These are phyloP conservation scores for Fusarium sp. DNA, from an alignment of 2,329 filamentous ascomycete species.

Conservation along the genomic window DNA sequence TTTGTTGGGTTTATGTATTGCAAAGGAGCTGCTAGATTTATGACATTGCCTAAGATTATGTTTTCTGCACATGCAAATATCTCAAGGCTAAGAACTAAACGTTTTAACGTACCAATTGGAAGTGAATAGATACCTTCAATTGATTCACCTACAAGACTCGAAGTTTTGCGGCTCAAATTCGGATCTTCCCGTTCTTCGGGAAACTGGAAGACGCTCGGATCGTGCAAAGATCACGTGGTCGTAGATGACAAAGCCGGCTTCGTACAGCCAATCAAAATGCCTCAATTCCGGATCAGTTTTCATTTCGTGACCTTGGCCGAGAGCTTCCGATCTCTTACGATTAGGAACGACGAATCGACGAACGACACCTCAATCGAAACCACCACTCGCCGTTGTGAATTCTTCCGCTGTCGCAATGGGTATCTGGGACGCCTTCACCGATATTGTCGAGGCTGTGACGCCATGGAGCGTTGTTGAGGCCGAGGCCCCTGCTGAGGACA, in stretches of 20 bases:
- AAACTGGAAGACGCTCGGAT: slow-evolving; percentile 29
- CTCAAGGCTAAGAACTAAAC: background rate
- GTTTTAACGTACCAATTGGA: background rate
- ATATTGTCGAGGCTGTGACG: slow-evolving; percentile 73
- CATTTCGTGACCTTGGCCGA: slow-evolving; percentile 56
- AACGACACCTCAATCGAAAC: slow-evolving; percentile 53
- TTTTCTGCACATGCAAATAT: background rate
- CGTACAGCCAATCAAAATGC: slow-evolving; percentile 60
- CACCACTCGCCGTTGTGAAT: slow-evolving; percentile 59
- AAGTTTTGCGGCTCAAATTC: slow-evolving; percentile 25
- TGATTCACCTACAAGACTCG: background rate
- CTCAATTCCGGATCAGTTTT: slow-evolving; percentile 65
- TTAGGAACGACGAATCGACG: slow-evolving; percentile 52
- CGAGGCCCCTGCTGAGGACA: slow-evolving; percentile 75
- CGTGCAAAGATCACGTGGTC: slow-evolving; percentile 6
- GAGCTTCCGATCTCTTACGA: slow-evolving; percentile 58
- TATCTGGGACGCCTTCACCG: slow-evolving; percentile 74
- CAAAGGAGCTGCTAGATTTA: slow-evolving; percentile 29
- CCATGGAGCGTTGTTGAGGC: slow-evolving; percentile 75
- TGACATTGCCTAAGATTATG: slow-evolving; percentile 6
- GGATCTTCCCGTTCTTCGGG: slow-evolving; percentile 16
- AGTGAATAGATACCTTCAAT: background rate
- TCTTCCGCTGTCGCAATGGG: slow-evolving; percentile 66
- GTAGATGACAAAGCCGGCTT: slow-evolving; percentile 21
- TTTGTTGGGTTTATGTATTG: slow-evolving; percentile 15